Conservation (phyloP, 2,329 filamentous ascomycete genomes). For the Seiridium unicorne region DNA sequence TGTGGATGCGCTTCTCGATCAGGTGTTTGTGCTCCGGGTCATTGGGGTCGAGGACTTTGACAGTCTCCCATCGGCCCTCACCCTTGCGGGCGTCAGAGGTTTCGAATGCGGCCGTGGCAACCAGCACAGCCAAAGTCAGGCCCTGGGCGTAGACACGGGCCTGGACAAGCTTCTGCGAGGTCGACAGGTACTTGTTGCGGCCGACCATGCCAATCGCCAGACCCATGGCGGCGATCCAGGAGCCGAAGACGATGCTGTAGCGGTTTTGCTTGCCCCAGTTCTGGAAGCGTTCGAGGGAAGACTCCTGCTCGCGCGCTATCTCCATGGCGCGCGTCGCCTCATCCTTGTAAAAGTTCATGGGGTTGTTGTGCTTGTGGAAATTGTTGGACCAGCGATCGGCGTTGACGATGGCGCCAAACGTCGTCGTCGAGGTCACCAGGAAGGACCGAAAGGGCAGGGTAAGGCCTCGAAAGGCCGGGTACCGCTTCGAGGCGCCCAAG, state of each 20-base stretch:
- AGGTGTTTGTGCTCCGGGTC: constrained; percentile 80
- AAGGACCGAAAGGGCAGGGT: constrained; percentile 90
- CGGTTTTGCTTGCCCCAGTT: constrained; percentile 78
- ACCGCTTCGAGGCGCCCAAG: constrained; percentile 66
- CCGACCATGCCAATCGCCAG: constrained; percentile 73
- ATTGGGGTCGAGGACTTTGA: constrained; percentile 75
- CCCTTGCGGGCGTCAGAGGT: constrained; percentile 72
- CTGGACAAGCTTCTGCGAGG: constrained; percentile 86
- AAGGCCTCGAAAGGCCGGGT: constrained; percentile 73
- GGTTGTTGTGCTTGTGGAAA: constrained; percentile 71
- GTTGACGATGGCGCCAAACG: constrained; percentile 83
- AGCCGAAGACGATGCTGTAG: constrained; percentile 80
- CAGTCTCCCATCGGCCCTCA: constrained; percentile 77
- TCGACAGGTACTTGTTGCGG: constrained; percentile 71
- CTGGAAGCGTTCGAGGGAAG: constrained; percentile 58
- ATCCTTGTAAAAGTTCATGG: constrained; percentile 65
- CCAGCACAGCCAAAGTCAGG: constrained; percentile 78
- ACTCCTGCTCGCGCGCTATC: constrained; percentile 55
- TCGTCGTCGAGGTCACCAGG: constrained; percentile 77
- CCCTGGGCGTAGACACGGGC: constrained; percentile 93
- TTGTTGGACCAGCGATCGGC: constrained; percentile 68
- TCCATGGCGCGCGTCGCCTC: constrained; percentile 55
- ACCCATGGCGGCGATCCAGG: constrained; percentile 80
- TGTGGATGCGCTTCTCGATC: constrained; percentile 84
- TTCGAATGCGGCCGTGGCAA: constrained; percentile 82